Conservation (phyloP, 1,284 basidiomycete species). For the Mycosarcoma maydis region DNA sequence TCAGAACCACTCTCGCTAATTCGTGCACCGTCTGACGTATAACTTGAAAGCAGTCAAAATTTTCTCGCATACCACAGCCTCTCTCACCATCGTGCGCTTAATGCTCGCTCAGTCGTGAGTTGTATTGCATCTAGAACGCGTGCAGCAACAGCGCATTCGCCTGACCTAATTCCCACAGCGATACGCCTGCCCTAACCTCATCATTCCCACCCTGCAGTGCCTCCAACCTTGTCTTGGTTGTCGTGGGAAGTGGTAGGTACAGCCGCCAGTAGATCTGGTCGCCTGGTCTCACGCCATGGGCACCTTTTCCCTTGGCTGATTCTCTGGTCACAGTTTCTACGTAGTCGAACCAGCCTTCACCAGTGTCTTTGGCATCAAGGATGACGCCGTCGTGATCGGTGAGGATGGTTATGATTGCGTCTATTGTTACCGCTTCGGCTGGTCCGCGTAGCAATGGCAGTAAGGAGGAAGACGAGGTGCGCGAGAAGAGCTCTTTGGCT, state of each 20-base stretch:
- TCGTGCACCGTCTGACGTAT: too few species aligned
- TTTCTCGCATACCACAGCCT: too few species aligned
- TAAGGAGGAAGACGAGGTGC: not conserved
- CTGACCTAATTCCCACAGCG: conserved; percentile 48
- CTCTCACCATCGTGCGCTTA: too few species aligned
- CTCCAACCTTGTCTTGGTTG: conserved; percentile 1
- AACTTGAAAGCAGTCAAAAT: too few species aligned
- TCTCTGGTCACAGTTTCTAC: conserved; percentile 17
- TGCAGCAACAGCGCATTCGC: conserved; percentile 19
- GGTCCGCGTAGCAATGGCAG: conserved; percentile 40
- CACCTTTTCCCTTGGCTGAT: not conserved
- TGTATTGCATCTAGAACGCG: conserved; percentile 8
- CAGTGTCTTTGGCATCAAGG: conserved; percentile 13
- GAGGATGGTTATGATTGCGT: conserved; percentile 15
- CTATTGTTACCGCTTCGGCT: conserved; percentile 26
- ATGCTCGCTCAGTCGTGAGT: not conserved
- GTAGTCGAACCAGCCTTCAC: conserved; percentile 37
- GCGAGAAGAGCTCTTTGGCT: conserved; percentile 9
- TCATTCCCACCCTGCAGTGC: conserved; percentile 2
- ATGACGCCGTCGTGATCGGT: conserved; percentile 17
- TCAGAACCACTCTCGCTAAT: not conserved
- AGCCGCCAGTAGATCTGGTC: conserved; percentile 38
- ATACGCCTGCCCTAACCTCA: conserved; percentile 9
- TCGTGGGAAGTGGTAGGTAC: conserved; percentile 20
- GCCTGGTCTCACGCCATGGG: conserved; percentile 20